Conservation (phyloP, 345 rosid species). For the Eucalyptus pauciflora region DNA sequence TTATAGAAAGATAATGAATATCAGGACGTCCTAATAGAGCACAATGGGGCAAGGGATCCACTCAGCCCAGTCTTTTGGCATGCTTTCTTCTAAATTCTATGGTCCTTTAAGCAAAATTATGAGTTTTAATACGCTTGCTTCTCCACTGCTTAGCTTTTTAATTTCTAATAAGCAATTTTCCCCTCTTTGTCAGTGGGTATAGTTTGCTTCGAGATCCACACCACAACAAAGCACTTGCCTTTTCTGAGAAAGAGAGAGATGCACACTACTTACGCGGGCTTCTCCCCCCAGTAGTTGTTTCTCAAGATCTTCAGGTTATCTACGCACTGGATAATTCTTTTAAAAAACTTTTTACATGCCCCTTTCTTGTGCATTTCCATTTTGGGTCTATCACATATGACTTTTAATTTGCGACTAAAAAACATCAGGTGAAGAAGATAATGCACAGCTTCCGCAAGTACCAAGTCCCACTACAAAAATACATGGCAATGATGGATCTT, state of each 20-base stretch:
- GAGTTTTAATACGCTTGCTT: neutral
- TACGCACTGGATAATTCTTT: neutral
- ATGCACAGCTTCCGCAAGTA: conserved; percentile 75
- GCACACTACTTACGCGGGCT: conserved; percentile 89
- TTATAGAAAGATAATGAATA: neutral
- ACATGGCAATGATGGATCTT: conserved; percentile 96
- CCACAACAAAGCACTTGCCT: conserved; percentile 95
- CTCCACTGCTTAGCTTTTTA: neutral
- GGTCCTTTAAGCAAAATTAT: neutral
- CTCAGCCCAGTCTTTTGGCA: neutral
- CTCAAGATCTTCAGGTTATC: conserved; percentile 85
- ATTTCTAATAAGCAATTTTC: neutral
- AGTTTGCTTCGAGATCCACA: conserved; percentile 88
- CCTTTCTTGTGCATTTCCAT: neutral
- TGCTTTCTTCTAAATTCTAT: neutral
- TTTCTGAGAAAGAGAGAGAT: conserved; percentile 69
- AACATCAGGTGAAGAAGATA: conserved; percentile 68
- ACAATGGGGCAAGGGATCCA: neutral
- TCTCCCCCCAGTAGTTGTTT: conserved; percentile 73
- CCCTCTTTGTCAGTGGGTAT: conserved; percentile 55
- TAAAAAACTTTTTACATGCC: neutral
- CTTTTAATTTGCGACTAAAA: neutral
- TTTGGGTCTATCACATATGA: neutral
- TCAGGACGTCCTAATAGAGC: neutral
- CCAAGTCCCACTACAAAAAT: conserved; percentile 84